Base-by-base conservation (phyloP, 495 filamentous ascomycete species). In the Aspergillus mulundensis region DNA sequence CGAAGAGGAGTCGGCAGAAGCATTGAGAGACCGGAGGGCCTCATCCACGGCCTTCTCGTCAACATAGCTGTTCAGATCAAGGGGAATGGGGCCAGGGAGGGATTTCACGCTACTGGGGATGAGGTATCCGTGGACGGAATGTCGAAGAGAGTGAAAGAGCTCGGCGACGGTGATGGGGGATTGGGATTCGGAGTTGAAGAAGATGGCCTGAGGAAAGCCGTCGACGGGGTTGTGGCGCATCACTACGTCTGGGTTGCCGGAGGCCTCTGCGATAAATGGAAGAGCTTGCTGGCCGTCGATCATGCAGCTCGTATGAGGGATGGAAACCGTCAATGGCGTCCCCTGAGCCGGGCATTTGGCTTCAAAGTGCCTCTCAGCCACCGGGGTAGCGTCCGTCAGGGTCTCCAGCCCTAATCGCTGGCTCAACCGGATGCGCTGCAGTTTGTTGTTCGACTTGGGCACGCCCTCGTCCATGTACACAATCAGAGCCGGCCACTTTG, bases 371-470 rank as follows among this genome's bases (percentile, higher is more conserved):
- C 47, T 38, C 47, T 39, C 47, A 12, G 47, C 47, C 1, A 23
- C 19, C 0, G 47, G 47, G 5, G 11, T 18, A 1, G 30, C 30
- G 16, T 50, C 47, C 0, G 30, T 38, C 47, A 50, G 32, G 6
- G 30, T 50, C 18, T 50, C 30, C 16, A 50, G 8, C n/a, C 47
- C 30, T 15, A 50, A 21, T 23, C 47, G 16, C 32, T 38, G 47
- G 4, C 47, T 38, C 32, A 50, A 21, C 5, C 47, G 47, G 30
- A 50, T 50, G 2, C 47, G 47, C 30, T 50, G 47, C 32, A 50
- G 20, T 18, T 50, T 50, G 47, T 50, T 50, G 16, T 50, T 50
- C 32, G 47, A 50, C 47, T 50, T 50, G 5, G 47, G 47, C 7
- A 50, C 47, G 1, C 47, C 47, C 18, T 23, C 47, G 19, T 50